phyloP scores from a whole-genome alignment of 2,329 filamentous ascomycete species.

The Truncatella angustata region DNA sequence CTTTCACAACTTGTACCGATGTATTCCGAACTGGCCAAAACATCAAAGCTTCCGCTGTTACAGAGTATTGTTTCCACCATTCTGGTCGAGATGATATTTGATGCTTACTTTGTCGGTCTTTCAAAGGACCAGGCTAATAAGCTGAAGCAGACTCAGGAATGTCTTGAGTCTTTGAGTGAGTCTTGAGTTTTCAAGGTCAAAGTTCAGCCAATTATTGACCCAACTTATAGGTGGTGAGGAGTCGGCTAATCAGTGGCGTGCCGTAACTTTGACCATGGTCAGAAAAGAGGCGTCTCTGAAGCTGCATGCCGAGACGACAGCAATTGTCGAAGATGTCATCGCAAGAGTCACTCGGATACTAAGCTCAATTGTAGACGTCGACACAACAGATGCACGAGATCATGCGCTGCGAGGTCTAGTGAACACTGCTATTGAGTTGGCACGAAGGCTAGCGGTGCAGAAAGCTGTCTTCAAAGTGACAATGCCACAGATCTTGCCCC shows the following conservation, averaged over 20 bases:
- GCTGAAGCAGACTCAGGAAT: conserved; percentile 47
- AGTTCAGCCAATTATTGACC: no score
- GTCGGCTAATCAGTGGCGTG: conserved; percentile 64
- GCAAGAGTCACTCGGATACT: conserved; percentile 48
- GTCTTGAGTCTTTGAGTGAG: conserved; percentile 42
- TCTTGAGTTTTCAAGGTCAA: no score
- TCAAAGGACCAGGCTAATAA: conserved; percentile 50
- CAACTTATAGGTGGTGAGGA: conserved; percentile 49
- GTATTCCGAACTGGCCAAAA: conserved; percentile 52
- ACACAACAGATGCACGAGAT: conserved; percentile 43
- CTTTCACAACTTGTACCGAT: conserved; percentile 49
- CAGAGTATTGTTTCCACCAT: conserved; percentile 61
- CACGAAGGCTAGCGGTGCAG: conserved; percentile 55
- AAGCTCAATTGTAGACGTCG: conserved; percentile 44
- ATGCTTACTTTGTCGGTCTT: conserved; percentile 62
- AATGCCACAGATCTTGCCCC: conserved; percentile 53
- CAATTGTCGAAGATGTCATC: conserved; percentile 42
- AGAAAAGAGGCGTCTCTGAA: conserved; percentile 49
- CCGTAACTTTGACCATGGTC: conserved; percentile 59
- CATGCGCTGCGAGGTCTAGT: conserved; percentile 53
- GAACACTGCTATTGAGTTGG: conserved; percentile 52
- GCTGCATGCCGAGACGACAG: conserved; percentile 44
- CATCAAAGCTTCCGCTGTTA: conserved; percentile 59
- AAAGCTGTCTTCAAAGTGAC: conserved; percentile 55
- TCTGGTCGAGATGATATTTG: conserved; percentile 61